phyloP scores from a whole-genome alignment of 2,329 filamentous ascomycete species.

The Colletotrichum limetticola region DNA sequence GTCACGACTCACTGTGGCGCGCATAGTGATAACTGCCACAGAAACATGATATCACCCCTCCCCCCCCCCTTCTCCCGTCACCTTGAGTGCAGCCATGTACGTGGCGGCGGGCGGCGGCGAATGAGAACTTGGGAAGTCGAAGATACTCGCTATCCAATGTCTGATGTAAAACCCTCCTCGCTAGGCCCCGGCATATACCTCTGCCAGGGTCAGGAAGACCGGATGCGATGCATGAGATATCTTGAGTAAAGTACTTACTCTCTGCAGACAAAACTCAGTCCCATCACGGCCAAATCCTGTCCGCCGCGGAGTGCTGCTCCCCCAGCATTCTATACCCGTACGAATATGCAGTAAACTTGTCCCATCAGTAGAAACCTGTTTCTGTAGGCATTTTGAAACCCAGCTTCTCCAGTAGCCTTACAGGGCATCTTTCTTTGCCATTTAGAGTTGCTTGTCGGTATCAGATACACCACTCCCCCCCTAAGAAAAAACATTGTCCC shows the following conservation, averaged over 20 bases:
- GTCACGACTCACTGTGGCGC: neutral
- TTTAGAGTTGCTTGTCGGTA: conserved; percentile 9
- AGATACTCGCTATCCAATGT: neutral
- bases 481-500: too few relatives aligned
- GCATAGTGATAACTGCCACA: neutral
- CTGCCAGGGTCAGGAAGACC: too few relatives aligned
- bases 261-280: too few relatives aligned
- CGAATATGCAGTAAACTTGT: neutral
- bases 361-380: neutral
- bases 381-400: neutral
- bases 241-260: too few relatives aligned
- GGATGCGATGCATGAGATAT: too few relatives aligned
- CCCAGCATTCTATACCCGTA: too few relatives aligned
- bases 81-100: neutral
- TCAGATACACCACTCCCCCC: neutral
- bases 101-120: too few relatives aligned
- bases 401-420: neutral
- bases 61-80: too few relatives aligned
- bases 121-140: too few relatives aligned
- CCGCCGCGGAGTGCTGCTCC: too few relatives aligned
- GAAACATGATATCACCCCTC: neutral
- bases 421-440: neutral
- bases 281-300: neutral
- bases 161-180: too few relatives aligned
- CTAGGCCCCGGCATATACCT: too few relatives aligned